Base-by-base conservation (phyloP, 169 alveolate genomes). In the Eimeria nieschulzi region DNA sequence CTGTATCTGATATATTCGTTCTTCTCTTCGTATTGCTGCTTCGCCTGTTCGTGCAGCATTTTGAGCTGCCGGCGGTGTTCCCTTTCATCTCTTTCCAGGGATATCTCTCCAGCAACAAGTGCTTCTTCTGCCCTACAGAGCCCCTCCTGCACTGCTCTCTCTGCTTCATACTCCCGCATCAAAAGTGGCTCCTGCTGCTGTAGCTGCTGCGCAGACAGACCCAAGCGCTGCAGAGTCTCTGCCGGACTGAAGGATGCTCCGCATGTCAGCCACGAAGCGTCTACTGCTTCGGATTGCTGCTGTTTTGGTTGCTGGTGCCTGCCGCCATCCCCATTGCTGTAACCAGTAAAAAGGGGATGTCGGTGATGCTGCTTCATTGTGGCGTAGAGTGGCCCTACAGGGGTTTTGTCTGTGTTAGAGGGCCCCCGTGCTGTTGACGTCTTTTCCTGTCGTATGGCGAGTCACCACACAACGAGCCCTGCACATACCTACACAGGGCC, bases 31-130 rank as follows among this genome's bases (percentile, higher is more conserved):
- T 66, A 12, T 9, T 66, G 39, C 33, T n/a, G 23, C 25, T 76
- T n/a, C 83, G 13, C 61, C 90, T 61, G 90, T 64, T 61, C 79
- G 66, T 82, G 76, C 76, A 13, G 79, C 64, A 39, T 75, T 78
- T 82, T 59, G 66, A 39, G 73, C 79, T 64, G 78, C 68, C 64
- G 90, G 33, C 90, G 90, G 90, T 82, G 90, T 13, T 82, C 79
- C 33, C 90, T 82, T 10, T 82, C 90, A 39, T 79, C 87, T 54
- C 87, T 54, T 33, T 79, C 87, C 5, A 79, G 87, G 56, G 46
- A 15, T 5, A 79, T 39, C 55, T 79, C 87, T 79, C 87, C 87
- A 5, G 53, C 17, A 10, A 79, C 87, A 3, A 79, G 72, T 13
- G 72, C 87, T 10, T 56, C 87, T 79, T 79, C 87, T 79, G 56